Percentiles rank a stretch among this genome's conserved stretches.
phyloP scores from a whole-genome alignment of 78 protist genomes.

The Reticulomyxa filosa region DNA sequence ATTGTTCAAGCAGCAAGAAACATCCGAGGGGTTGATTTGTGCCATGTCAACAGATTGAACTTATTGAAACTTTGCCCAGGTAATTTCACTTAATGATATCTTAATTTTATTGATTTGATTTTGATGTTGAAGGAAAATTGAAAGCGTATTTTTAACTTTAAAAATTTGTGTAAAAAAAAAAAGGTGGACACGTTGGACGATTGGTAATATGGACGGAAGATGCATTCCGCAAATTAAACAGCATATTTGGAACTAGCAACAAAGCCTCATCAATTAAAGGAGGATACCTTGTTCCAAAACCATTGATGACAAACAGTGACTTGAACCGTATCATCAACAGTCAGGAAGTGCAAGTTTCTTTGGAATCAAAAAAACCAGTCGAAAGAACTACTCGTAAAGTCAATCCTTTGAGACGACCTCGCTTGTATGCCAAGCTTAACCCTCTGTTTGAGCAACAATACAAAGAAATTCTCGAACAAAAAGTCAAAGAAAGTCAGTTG shows the following conservation, averaged over 20 bases:
- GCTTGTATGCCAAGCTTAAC: too few relatives aligned
- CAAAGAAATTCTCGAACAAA: neutral
- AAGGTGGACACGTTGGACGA: constrained; percentile 99
- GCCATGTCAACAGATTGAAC: constrained; percentile 72
- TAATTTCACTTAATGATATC: too few relatives aligned
- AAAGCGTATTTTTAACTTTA: too few relatives aligned
- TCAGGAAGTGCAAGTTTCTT: constrained; percentile 70
- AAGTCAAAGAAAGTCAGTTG: too few relatives aligned
- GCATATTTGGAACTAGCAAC: constrained; percentile 5
- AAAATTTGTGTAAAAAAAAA: too few relatives aligned
- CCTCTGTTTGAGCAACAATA: too few relatives aligned
- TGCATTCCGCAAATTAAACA: constrained; percentile 82
- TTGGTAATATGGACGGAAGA: constrained; percentile 94
- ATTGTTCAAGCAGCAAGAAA: constrained; percentile 49
- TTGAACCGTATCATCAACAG: constrained; percentile 77
- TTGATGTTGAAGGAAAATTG: too few relatives aligned
- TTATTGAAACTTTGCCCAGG: constrained; percentile 98
- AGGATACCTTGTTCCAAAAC: constrained; percentile 56
- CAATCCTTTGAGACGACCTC: neutral
- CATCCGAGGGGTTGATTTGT: constrained; percentile 90
- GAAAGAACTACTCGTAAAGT: constrained; percentile 25
- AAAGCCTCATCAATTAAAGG: neutral
- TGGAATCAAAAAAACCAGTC: neutral
- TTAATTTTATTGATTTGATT: too few relatives aligned
- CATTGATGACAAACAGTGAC: constrained; percentile 74